Evolutionary conservation across 805 yeast species (phyloP).

Genomic region (Cyberlindnera euphorbiiphila): DNA sequence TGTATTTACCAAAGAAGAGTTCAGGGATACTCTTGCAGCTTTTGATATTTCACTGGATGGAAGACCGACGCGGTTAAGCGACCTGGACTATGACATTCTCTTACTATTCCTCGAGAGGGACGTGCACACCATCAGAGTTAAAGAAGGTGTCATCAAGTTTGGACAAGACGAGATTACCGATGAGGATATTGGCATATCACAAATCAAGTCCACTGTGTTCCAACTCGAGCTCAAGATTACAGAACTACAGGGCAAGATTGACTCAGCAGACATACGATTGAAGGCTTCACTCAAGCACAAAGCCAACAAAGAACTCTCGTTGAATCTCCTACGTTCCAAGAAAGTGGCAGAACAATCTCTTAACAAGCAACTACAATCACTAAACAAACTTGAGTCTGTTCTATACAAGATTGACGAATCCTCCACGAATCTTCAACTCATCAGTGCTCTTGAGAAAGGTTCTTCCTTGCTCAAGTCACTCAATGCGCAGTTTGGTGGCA

Average conservation of each 20-base stretch:
- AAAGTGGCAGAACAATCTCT: slow-evolving; percentile 34
- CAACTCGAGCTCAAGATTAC: slow-evolving; percentile 22
- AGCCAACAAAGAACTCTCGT: slow-evolving; percentile 29
- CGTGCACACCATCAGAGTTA: slow-evolving; percentile 10
- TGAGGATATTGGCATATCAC: slow-evolving; percentile 32
- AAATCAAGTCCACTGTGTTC: slow-evolving; percentile 29
- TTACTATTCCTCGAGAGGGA: slow-evolving; percentile 24
- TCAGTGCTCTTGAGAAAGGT: slow-evolving; percentile 36
- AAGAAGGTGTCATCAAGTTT: slow-evolving; percentile 22
- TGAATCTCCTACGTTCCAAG: slow-evolving; percentile 32
- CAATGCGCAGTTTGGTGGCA: slow-evolving; percentile 40
- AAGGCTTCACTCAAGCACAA: slow-evolving; percentile 22
- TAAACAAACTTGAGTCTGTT: slow-evolving; percentile 36
- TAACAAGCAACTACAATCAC: slow-evolving; percentile 29
- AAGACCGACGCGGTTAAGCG: slow-evolving; percentile 5
- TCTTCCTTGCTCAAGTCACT: slow-evolving; percentile 34
- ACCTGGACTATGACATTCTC: slow-evolving; percentile 22
- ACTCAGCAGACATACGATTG: slow-evolving; percentile 14
- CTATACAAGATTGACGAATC: slow-evolving; percentile 41
- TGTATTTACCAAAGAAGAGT: slow-evolving; percentile 16
- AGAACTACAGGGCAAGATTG: slow-evolving; percentile 23
- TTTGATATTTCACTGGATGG: slow-evolving; percentile 10
- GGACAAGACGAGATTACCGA: slow-evolving; percentile 28
- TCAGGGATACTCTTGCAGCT: slow-evolving; percentile 8
- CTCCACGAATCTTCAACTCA: slow-evolving; percentile 35